Percentiles rank a stretch among this genome's conserved stretches.
Conservation (phyloP, 129 eudicot species). For the Helianthus tuberosus region DNA sequence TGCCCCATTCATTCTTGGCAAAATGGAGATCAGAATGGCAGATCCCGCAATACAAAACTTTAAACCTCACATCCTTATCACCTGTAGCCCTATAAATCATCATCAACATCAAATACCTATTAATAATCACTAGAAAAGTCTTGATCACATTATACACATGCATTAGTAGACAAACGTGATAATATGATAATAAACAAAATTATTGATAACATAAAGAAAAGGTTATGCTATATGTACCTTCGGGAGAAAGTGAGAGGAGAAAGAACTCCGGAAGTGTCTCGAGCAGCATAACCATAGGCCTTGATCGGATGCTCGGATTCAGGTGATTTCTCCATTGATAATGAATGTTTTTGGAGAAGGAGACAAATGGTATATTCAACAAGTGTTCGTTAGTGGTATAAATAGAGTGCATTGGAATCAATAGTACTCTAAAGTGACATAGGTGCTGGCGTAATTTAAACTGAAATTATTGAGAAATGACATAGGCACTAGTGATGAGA, state of each 20-base stretch:
- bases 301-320: slow-evolving; percentile 5
- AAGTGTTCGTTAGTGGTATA: not conserved
- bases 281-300: slow-evolving; percentile 12
- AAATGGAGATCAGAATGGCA: not conserved
- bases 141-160: not conserved
- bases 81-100: not conserved
- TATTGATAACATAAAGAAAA: too few species aligned
- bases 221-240: not conserved
- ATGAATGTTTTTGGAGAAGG: not conserved
- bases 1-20: slow-evolving; percentile 7
- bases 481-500: too few species aligned
- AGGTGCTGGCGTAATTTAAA: too few species aligned
- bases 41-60: not conserved
- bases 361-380: not conserved
- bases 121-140: too few species aligned
- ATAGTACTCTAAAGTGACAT: not conserved
- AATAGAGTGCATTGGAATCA: not conserved
- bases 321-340: slow-evolving; percentile 4
- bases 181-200: too few species aligned
- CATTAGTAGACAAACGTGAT: too few species aligned
- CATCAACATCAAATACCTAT: not conserved
- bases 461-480: too few species aligned
- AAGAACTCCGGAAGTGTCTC: not conserved
- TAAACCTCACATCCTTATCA: slow-evolving; percentile 1
- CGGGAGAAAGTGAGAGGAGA: not conserved